Evolutionary conservation across 768 basidiomycete genomes (phyloP), one percentile per base, ranked within the genome.

Genomic region (Trametes elegans): DNA sequence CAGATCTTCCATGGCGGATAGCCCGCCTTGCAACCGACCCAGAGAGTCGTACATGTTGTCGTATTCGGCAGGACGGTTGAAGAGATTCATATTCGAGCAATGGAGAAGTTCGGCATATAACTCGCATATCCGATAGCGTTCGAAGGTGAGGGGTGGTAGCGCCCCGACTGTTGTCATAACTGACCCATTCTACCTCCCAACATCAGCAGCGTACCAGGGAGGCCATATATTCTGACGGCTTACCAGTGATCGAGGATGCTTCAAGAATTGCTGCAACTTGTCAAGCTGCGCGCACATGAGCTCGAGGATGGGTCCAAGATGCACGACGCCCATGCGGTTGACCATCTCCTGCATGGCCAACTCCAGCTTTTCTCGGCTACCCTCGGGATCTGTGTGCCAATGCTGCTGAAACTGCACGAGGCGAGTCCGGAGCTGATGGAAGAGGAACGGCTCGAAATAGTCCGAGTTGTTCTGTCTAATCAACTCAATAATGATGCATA

Each of bases 381-480:
- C 82, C 21, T 84, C 83, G 62, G 38, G 63, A 70, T 73, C 52
- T 78, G 73, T 67, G 9, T 66, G 68, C 29, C 82, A 68, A 44
- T 88, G 82, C 62, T 93, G 91, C 64, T 93, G 93, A 5, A 93
- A 80, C 45, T 85, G 84, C 59, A 98, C 94, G 31, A 98, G 79
- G 41, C 93, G 83, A 67, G 94, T 94, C 44, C 95, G 85, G 38
- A 97, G 74, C 1, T 91, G 93, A 66, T 97, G 95, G 73, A 97
- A 98, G 11, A 98, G 79, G 69, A 94, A 96, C 5, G 95, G 96
- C 72, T 99, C 97, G 66, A 97, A 95, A 67, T 94, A 98, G 69
- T 99, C 96, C 34, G 95, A 96, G 69, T 98, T 98, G 71, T 98
- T 98, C 69, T 98, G 94, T 48, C 95, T 83, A 61, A 98, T 97